Evolutionary conservation across 1,284 basidiomycete genomes (phyloP).

Genomic region (Ceratorhiza oryzae-sativae): DNA sequence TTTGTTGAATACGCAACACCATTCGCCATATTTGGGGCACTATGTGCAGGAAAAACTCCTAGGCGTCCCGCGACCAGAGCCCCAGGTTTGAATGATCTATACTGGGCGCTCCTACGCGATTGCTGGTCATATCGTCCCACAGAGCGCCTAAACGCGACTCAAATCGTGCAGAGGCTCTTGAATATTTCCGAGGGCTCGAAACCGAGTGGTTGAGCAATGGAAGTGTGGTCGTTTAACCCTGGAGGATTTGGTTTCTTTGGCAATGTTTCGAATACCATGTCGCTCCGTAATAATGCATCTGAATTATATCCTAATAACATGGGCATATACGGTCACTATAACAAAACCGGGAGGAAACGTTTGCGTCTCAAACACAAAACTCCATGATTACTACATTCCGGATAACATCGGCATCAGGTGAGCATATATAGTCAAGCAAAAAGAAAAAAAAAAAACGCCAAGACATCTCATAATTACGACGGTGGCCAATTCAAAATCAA

Average conservation of each 20-base stretch:
- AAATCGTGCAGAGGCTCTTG: not conserved
- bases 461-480: conserved; percentile 1
- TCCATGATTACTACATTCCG: conserved; percentile 5
- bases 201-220: too few relatives aligned
- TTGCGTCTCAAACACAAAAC: conserved; percentile 2
- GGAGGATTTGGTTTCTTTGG: too few relatives aligned
- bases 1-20: not conserved
- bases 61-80: not conserved
- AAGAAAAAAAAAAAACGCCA: not conserved
- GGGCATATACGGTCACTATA: not conserved
- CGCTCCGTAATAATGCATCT: too few relatives aligned
- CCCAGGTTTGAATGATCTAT: not conserved
- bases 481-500: conserved; percentile 22
- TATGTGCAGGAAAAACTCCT: not conserved
- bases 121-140: not conserved
- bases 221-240: too few relatives aligned
- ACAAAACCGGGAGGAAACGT: not conserved
- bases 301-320: not conserved
- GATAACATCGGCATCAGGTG: not conserved
- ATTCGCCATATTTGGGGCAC: not conserved
- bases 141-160: not conserved
- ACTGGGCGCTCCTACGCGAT: not conserved
- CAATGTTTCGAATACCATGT: too few relatives aligned
- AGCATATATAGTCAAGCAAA: not conserved
- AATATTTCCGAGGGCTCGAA: not conserved